Evolutionary conservation across 2,329 filamentous ascomycete genomes (phyloP).

Genomic region (Fusarium drepaniforme): DNA sequence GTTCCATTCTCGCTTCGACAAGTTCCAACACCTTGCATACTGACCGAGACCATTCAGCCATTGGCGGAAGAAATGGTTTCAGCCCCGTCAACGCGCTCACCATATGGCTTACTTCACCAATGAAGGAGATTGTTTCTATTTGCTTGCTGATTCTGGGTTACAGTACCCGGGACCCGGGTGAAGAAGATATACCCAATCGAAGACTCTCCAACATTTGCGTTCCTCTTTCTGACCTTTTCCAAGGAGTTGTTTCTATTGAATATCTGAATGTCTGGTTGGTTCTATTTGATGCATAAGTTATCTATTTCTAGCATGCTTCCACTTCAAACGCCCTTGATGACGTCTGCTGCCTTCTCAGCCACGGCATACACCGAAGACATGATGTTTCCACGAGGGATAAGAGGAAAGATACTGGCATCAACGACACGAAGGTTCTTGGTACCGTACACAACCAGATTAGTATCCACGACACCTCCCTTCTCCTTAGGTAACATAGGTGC

Average conservation of each 20-base stretch:
- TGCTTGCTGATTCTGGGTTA: not conserved
- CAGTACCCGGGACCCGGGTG: no score
- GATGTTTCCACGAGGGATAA: not conserved
- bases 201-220: not conserved
- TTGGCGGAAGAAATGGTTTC: not conserved
- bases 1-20: not conserved
- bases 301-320: not conserved
- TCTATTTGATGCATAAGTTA: not conserved
- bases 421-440: not conserved
- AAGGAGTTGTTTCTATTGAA: not conserved
- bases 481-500: not conserved
- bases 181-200: not conserved
- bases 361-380: slow-evolving; percentile 8
- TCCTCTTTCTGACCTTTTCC: not conserved
- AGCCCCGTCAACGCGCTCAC: not conserved
- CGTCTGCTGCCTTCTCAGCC: slow-evolving; percentile 4
- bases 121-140: not conserved
- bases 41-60: not conserved
- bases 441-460: not conserved
- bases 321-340: not conserved
- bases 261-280: not conserved
- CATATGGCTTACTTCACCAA: not conserved
- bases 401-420: not conserved
- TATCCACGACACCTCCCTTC: not conserved
- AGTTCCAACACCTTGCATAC: not conserved